Percentiles rank a stretch among this genome's conserved stretches.
Conservation (phyloP, 2,329 filamentous ascomycete species). For the Rhinocladiella similis region DNA sequence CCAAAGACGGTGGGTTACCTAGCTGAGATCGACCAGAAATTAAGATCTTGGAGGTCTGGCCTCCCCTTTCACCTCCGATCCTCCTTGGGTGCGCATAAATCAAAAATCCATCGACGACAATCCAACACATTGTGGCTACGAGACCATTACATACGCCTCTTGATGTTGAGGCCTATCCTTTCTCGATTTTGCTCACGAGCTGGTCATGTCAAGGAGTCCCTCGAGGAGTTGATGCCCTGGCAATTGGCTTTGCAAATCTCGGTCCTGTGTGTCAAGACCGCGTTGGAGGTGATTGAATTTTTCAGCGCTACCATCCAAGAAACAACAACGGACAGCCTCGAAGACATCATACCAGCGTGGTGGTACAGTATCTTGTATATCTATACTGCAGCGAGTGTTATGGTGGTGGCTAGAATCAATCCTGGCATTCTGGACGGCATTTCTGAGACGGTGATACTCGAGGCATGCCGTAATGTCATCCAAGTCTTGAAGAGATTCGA, state of each 20-base stretch:
- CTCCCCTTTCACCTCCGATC: too few relatives aligned
- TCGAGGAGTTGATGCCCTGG: too few relatives aligned
- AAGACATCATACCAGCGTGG: slow-evolving; percentile 38
- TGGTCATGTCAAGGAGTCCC: too few relatives aligned
- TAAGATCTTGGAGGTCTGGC: too few relatives aligned
- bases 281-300: slow-evolving; percentile 35
- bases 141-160: too few relatives aligned
- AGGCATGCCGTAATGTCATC: not conserved
- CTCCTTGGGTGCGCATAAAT: too few relatives aligned
- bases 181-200: too few relatives aligned
- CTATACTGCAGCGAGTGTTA: slow-evolving; percentile 38
- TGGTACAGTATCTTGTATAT: slow-evolving; percentile 41
- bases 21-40: too few relatives aligned
- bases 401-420: slow-evolving; percentile 34
- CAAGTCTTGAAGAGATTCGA: not conserved
- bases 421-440: slow-evolving; percentile 4
- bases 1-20: slow-evolving; percentile 4
- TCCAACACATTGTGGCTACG: too few relatives aligned
- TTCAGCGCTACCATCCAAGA: slow-evolving; percentile 29
- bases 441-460: not conserved
- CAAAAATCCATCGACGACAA: too few relatives aligned
- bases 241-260: slow-evolving; percentile 30
- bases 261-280: slow-evolving; percentile 37
- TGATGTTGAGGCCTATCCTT: too few relatives aligned
- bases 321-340: slow-evolving; percentile 5